phyloP scores from a whole-genome alignment of 140 eudicot genomes.

The Senecio squalidus region DNA sequence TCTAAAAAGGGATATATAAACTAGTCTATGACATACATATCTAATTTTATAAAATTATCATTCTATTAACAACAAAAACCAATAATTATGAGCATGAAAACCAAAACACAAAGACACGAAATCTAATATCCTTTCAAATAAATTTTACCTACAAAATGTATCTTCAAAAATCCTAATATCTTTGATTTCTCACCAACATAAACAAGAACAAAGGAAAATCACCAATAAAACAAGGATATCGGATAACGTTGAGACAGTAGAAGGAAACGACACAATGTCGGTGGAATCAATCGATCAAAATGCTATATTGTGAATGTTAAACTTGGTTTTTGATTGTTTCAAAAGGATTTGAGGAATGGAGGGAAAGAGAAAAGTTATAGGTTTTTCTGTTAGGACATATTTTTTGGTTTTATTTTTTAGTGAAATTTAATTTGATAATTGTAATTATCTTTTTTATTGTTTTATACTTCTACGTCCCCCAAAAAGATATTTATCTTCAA shows the following conservation, averaged over 20 bases:
- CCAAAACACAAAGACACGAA: not conserved
- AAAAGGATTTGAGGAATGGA: constrained; percentile 13
- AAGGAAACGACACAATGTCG: not conserved
- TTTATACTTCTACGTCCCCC: not conserved
- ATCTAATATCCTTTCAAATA: no score
- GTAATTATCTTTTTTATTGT: not conserved
- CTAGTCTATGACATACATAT: not conserved
- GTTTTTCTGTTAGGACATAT: constrained; percentile 7
- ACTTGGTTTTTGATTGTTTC: no score
- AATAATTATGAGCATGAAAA: not conserved
- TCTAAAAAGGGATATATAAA: constrained; percentile 15
- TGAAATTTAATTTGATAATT: no score
- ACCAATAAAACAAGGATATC: no score
- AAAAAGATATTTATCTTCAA: no score
- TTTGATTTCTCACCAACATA: not conserved
- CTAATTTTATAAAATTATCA: not conserved
- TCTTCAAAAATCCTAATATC: not conserved
- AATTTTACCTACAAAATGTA: constrained; percentile 3
- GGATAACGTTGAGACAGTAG: constrained; percentile 2
- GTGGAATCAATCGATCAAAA: not conserved
- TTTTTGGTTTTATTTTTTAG: not conserved
- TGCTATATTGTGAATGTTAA: not conserved
- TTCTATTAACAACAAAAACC: constrained; percentile 1
- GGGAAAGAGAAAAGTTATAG: constrained; percentile 11
- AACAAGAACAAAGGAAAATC: not conserved